Conservation (phyloP, 768 basidiomycete species). For the Suillus sp. region DNA sequence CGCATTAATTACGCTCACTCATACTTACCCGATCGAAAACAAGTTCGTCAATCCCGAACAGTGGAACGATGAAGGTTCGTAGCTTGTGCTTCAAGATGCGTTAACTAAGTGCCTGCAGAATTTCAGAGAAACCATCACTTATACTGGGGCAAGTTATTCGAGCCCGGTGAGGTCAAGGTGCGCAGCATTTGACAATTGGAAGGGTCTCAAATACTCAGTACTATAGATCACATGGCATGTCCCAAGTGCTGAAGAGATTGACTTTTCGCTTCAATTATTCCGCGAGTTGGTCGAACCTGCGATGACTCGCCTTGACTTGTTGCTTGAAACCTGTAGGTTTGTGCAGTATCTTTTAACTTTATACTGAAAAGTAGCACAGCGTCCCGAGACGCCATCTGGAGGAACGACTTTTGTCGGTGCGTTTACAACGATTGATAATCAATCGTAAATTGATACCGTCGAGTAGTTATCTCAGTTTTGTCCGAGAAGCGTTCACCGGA, state of each 20-base stretch:
- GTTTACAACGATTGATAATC: constrained; percentile 20
- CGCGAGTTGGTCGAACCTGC: constrained; percentile 66
- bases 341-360: neutral
- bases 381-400: constrained; percentile 64
- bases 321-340: constrained; percentile 55
- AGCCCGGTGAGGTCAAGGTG: constrained; percentile 69
- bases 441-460: constrained; percentile 2
- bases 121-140: constrained; percentile 69
- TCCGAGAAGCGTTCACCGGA: constrained; percentile 75
- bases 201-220: constrained; percentile 1
- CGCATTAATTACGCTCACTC: constrained; percentile 70
- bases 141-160: constrained; percentile 81
- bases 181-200: constrained; percentile 18
- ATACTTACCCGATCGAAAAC: constrained; percentile 81
- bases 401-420: constrained; percentile 84
- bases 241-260: constrained; percentile 68
- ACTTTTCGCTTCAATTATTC: constrained; percentile 73
- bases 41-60: constrained; percentile 79
- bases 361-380: constrained; percentile 17
- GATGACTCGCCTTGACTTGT: constrained; percentile 51
- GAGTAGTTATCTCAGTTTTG: constrained; percentile 63
- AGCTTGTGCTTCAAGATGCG: constrained; percentile 1
- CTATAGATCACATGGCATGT: constrained; percentile 78
- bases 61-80: constrained; percentile 68
- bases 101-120: constrained; percentile 41